Conservation (phyloP, 768 basidiomycete species). For the Xanthoconium stramineum region DNA sequence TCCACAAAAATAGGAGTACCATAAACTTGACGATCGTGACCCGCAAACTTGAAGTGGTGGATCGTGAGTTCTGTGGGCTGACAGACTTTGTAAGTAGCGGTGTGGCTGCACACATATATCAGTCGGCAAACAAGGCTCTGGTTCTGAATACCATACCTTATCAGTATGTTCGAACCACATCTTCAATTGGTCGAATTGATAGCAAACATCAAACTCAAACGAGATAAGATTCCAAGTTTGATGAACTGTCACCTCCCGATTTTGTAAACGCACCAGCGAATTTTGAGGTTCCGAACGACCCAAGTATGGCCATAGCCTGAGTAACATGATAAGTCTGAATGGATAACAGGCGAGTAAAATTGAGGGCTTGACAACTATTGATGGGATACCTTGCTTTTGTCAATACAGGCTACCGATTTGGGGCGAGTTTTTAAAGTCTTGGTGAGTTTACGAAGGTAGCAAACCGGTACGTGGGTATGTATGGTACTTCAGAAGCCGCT, state of each 20-base stretch:
- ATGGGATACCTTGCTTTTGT: background rate
- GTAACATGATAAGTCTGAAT: background rate
- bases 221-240: background rate
- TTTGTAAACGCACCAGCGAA: background rate
- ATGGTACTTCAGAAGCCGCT: too few species aligned
- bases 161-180: constrained; percentile 1
- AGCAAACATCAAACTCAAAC: background rate
- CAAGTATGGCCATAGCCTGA: background rate
- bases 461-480: too few species aligned
- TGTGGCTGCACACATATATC: background rate
- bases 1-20: too few species aligned
- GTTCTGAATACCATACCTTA: background rate
- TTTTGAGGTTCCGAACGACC: background rate
- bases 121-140: background rate
- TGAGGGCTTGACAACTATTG: background rate
- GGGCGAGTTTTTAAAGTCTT: too few species aligned
- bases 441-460: too few species aligned
- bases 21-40: too few species aligned
- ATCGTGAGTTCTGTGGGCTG: background rate
- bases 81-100: background rate
- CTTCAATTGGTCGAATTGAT: accelerated
- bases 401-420: too few species aligned
- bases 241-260: background rate
- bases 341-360: background rate
- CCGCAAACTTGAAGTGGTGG: background rate